Base-by-base conservation (phyloP, 2,329 filamentous ascomycete genomes). In the Alternaria solani region DNA sequence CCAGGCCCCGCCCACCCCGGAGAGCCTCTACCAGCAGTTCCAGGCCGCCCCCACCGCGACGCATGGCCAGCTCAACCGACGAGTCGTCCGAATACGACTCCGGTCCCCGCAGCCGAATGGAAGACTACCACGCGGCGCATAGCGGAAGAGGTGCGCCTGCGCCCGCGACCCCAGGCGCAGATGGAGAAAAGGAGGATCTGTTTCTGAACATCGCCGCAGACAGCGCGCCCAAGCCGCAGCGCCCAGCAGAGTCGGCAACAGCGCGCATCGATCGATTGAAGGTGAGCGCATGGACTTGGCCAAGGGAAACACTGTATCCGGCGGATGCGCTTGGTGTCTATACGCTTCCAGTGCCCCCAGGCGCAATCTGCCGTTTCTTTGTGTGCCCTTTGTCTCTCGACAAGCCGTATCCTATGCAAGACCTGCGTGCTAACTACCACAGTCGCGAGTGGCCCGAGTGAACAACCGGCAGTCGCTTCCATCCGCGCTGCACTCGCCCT, bases 121-220 rank as follows among this genome's bases (percentile, higher is more conserved):
- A 65, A 16, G 62, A 71, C 64, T 51, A 52, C 48, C 67, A 55
- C 42, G 57, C 65, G 20, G 57, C 59, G 51, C 66, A 62, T 44
- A 66, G 65, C 60, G 60, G 63, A 42, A 62, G 65, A 51, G 65
- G 66, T 41, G 61, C 64, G 18, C 52, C 53, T 34, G 61, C 65
- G 23, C 54, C 55, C 14, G 63, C 62, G 39, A 64, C 58, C 16
- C 65, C 68, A 38, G 64, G 63, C 44, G 60, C 65, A 14, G 66
- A 72, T n/a, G 69, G 65, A 49, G 73, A 74, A 44, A 68, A 70
- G 34, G 80, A 81, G 63, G 80, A 81, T 62, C 69, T 81, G 28
- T 81, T 81, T 61, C 65, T 81, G 48, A 76, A 81, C 61, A 76
- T 81, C 56, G 80, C 80, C 47, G 75, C 75, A 48, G 78, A 80